Evolutionary conservation across 768 basidiomycete species (phyloP), one percentile per base, ranked within the genome.

Genomic region (Sporobolomyces roseus): DNA sequence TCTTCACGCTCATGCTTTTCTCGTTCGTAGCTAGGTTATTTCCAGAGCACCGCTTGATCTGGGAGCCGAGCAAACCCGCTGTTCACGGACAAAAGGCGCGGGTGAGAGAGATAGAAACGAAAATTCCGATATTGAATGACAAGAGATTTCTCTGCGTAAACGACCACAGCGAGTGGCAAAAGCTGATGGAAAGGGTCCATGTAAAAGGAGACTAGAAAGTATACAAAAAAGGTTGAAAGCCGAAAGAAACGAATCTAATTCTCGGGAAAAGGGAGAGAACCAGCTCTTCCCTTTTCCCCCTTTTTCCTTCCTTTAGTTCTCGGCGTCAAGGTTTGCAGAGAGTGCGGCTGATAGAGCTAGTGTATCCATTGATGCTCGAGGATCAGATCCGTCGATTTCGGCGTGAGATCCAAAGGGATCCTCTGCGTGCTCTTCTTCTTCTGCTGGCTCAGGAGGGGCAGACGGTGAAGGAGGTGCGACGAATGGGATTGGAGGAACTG

Each of bases 321-420:
- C 25, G 0, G 67, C 68, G n/a, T 69, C 68, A 0, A 69, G 52
- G 27, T 36, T 64, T 0, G 58, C 58, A 9, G 66, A 60, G 13
- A 72, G 33, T 21, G 52, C 59, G 4, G 63, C 53, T 12, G 46
- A 54, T 19, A 67, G 45, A 19, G 70, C 70, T 36, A 72, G 43
- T 27, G 70, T 65, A 19, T 68, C 70, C 46, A 62, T 38, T 29
- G 66, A 68, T 0, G 66, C 70, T 29, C 70, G 58, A 10, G 66
- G 63, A 51, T 68, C 66, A 16, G 63, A 35, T n/a, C 58, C 55
- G 12, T 36, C 58, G 0, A 52, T 46, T 10, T 32, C 61, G 13
- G 62, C 58, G 30, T 60, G 58, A 12, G 56, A 1, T 13, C 51
- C 58, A 14, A 60, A 61, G 10, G 68, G 63, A 19, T 60, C 8